Evolutionary conservation across 1,284 basidiomycete genomes (phyloP), one percentile per base, ranked within the genome.

Genomic region (Heterobasidion annosum): DNA sequence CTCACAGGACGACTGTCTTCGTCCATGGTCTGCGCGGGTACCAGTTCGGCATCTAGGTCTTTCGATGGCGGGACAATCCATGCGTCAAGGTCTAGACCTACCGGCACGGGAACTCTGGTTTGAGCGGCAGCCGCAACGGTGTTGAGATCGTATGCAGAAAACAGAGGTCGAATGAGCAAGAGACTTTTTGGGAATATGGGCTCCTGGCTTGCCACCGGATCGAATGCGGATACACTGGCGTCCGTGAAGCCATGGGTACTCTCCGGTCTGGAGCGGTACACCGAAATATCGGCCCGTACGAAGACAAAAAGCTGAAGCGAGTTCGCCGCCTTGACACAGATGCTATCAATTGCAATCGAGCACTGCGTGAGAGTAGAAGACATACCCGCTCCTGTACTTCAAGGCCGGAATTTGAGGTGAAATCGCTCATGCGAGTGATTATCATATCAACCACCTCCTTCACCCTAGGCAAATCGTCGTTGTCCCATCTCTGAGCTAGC

Each of bases 321-420:
- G 62, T 96, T 93, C 12, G 88, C 83, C 4, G 93, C 90, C 83
- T 93, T 34, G n/a, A 45, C 15, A 51, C 40, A 37, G 34, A 34
- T 12, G 8, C 7, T 40, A 48, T n/a, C 18, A 42, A 45, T 56
- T 43, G 18, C 3, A 12, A 16, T 18, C 10, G 25, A 16, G 45
- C 9, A 47, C 7, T 50, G 33, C n/a, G 32, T 50, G 13, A 48
- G 32, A 44, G n/a, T 12, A 43, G 49, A 45, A n/a, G n/a, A 73
- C 85, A 59, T 60, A 91, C 90, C 62, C 96, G 76, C 69, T 98
- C 93, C 69, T 94, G 91, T 12, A 98, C 87, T 65, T 98, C 95
- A 40, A 93, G 84, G 61, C 95, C 79, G 3, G 78, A 69, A 63
- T 75, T 83, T 2, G 72, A 68, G 32, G 75, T 73, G 57, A 91